Evolutionary conservation across 2,329 filamentous ascomycete genomes (phyloP).

Genomic region (Cytospora piceicola): DNA sequence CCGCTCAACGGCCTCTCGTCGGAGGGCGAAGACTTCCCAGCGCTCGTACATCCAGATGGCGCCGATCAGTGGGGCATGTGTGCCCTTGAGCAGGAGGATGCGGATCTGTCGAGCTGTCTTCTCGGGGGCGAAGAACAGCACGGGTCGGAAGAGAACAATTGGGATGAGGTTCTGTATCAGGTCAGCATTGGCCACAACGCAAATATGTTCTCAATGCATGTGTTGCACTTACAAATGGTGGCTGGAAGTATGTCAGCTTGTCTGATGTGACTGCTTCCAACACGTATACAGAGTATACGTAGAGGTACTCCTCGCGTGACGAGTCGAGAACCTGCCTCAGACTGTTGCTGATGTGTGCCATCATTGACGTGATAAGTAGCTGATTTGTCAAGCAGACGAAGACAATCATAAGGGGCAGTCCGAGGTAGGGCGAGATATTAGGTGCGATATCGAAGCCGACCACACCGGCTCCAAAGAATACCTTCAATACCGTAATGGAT

Average conservation of each 20-base stretch:
- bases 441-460: conserved; percentile 21
- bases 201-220: not conserved
- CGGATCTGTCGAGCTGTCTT: conserved; percentile 9
- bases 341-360: conserved; percentile 28
- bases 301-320: conserved; percentile 25
- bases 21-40: conserved; percentile 20
- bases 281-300: conserved; percentile 26
- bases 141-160: conserved; percentile 16
- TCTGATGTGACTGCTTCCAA: conserved; percentile 25
- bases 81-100: conserved; percentile 23
- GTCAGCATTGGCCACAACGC: not conserved
- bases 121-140: conserved; percentile 9
- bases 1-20: conserved; percentile 6
- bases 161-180: conserved; percentile 19
- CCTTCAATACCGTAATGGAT: conserved; percentile 24
- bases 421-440: conserved; percentile 22
- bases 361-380: conserved; percentile 26
- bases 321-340: conserved; percentile 22
- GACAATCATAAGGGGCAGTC: conserved; percentile 23
- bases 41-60: conserved; percentile 19
- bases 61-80: conserved; percentile 18
- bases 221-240: conserved; percentile 17
- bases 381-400: conserved; percentile 26
- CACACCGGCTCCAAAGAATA: conserved; percentile 23
- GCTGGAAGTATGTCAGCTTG: conserved; percentile 26